Percentiles rank a stretch among this genome's conserved stretches.
Conservation (phyloP, 768 basidiomycete genomes). For the Xerocomellus chrysenteron region DNA sequence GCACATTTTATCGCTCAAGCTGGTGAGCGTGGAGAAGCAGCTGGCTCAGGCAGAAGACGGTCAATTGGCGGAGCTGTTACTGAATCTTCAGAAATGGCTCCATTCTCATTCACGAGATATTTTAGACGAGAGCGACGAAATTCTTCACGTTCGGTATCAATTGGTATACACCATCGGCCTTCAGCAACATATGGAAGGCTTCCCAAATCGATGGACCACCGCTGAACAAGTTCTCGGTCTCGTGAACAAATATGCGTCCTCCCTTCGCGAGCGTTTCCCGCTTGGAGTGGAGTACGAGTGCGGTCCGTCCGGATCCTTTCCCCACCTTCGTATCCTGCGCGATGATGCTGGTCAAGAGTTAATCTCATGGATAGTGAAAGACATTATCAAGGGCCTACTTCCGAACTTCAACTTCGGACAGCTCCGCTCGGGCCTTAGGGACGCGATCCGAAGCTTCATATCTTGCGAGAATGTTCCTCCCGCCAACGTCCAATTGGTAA, state of each 20-base stretch:
- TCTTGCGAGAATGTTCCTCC: constrained; percentile 4
- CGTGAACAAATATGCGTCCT: constrained; percentile 16
- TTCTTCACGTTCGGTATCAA: constrained; percentile 37
- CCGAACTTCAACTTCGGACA: constrained; percentile 18
- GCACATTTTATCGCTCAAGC: constrained; percentile 50
- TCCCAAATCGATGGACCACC: constrained; percentile 36
- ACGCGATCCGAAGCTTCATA: constrained; percentile 25
- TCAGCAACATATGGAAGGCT: constrained; percentile 27
- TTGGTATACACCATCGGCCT: constrained; percentile 37
- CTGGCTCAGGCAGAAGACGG: not conserved
- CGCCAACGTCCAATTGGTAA: not conserved
- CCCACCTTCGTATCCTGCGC: constrained; percentile 24
- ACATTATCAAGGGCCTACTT: constrained; percentile 17
- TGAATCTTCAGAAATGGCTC: constrained; percentile 30
- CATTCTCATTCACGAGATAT: constrained; percentile 27
- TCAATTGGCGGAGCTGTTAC: constrained; percentile 15
- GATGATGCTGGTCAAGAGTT: constrained; percentile 11
- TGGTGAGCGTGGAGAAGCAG: constrained; percentile 44
- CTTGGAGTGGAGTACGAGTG: constrained; percentile 20
- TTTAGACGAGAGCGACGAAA: constrained; percentile 33
- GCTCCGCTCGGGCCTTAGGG: not conserved
- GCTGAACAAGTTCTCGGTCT: constrained; percentile 31
- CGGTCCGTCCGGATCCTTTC: constrained; percentile 18
- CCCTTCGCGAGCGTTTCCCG: constrained; percentile 4
- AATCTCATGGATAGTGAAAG: constrained; percentile 8